phyloP scores from a whole-genome alignment of 2,329 filamentous ascomycete genomes.

The Pleurostoma richardsiae region DNA sequence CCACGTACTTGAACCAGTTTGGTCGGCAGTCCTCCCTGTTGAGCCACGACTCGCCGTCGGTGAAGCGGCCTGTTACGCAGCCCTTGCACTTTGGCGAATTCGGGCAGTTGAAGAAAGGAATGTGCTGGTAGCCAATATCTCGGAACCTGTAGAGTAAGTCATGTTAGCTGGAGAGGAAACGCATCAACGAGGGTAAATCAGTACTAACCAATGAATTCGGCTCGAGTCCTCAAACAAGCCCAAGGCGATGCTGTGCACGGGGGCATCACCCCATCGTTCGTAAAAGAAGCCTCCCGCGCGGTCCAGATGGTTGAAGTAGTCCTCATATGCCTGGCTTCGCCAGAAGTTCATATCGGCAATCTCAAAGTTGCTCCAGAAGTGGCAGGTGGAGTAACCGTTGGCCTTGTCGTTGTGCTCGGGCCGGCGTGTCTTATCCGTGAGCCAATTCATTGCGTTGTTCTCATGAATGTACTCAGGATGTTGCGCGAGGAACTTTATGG shows the following conservation, averaged over 20 bases:
- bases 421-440: conserved; percentile 71
- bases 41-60: conserved; percentile 80
- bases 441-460: conserved; percentile 84
- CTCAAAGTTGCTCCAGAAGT: conserved; percentile 99
- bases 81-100: conserved; percentile 91
- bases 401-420: conserved; percentile 77
- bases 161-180: conserved; percentile 4
- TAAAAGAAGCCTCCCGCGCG: conserved; percentile 96
- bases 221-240: conserved; percentile 86
- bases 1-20: conserved; percentile 95
- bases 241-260: conserved; percentile 89
- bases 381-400: conserved; percentile 94
- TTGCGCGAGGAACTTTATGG: conserved; percentile 79
- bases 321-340: conserved; percentile 83
- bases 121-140: conserved; percentile 97
- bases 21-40: conserved; percentile 90
- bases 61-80: conserved; percentile 82
- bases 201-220: conserved; percentile 83
- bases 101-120: conserved; percentile 98
- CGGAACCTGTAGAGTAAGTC: conserved; percentile 70
- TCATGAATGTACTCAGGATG: conserved; percentile 76
- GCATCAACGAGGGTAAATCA: not conserved
- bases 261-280: conserved; percentile 96
- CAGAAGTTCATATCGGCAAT: conserved; percentile 92
- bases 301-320: conserved; percentile 95